Percentiles rank a stretch among this genome's conserved stretches.
Conservation (phyloP, 306 rosid genomes). For the Cucurbita argyrosperma region DNA sequence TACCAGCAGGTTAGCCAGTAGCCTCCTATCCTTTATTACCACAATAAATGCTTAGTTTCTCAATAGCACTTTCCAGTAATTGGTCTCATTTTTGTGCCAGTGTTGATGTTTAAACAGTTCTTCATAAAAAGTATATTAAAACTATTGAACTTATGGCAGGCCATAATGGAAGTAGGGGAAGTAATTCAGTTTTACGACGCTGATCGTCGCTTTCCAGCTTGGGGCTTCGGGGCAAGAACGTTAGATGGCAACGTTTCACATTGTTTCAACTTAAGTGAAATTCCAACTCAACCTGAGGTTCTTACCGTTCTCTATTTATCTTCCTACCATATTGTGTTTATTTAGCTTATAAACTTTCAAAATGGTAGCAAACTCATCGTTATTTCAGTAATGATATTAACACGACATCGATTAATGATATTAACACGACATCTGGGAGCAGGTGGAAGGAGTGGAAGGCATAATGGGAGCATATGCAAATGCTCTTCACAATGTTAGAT, state of each 20-base stretch:
- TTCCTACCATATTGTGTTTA: no score
- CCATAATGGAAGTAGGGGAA: constrained; percentile 68
- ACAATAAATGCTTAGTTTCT: no score
- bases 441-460: constrained; percentile 77
- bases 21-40: no score
- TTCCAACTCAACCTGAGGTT: constrained; percentile 40
- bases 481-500: constrained; percentile 36
- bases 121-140: background rate
- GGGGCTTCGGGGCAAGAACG: constrained; percentile 85
- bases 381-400: no score
- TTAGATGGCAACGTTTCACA: constrained; percentile 35
- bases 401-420: no score
- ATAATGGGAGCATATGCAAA: constrained; percentile 61
- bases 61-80: no score
- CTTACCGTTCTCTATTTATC: background rate
- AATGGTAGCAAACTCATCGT: no score
- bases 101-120: no score
- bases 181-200: constrained; percentile 81
- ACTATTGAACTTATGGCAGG: constrained; percentile 23
- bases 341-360: no score
- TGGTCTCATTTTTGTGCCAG: no score
- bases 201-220: constrained; percentile 60
- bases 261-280: constrained; percentile 66
- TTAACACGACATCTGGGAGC: no score
- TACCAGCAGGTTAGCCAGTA: constrained; percentile 49